Conservation (phyloP, 1,284 basidiomycete genomes). For the Phellopilus nigrolimitatus region DNA sequence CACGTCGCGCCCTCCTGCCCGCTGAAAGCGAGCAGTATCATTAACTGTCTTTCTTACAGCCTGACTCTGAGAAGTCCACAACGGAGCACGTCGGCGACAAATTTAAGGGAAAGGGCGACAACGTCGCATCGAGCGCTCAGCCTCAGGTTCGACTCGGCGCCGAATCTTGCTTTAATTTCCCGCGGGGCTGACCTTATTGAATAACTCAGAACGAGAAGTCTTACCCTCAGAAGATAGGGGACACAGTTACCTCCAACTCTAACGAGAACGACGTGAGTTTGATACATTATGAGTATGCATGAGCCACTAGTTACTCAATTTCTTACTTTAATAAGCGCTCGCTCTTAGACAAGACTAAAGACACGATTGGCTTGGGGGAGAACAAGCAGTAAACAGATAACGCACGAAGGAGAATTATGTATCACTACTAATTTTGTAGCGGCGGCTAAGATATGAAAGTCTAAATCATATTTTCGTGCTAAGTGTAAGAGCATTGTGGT, state of each 20-base stretch:
- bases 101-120: slow-evolving; percentile 37
- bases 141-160: slow-evolving; percentile 33
- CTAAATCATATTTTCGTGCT: too few species aligned
- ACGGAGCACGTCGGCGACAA: slow-evolving; percentile 51
- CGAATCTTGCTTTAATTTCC: slow-evolving; percentile 30
- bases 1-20: slow-evolving; percentile 18
- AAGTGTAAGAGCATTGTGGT: too few species aligned
- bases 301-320: not conserved
- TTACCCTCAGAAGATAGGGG: slow-evolving; percentile 37
- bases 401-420: too few species aligned
- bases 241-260: slow-evolving; percentile 40
- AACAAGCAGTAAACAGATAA: slow-evolving; percentile 24
- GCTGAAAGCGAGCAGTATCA: not conserved
- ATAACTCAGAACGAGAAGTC: slow-evolving; percentile 50
- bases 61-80: slow-evolving; percentile 50
- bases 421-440: too few species aligned
- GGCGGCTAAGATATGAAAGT: too few species aligned
- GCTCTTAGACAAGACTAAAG: slow-evolving; percentile 45
- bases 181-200: slow-evolving; percentile 17
- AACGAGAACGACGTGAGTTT: slow-evolving; percentile 30
- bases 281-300: not conserved
- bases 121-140: slow-evolving; percentile 37
- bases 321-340: slow-evolving; percentile 30
- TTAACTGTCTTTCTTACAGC: slow-evolving; percentile 29
- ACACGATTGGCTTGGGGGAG: slow-evolving; percentile 42